Evolutionary conservation across 2,329 filamentous ascomycete species (phyloP), one percentile per base, ranked within the genome.

Genomic region (Fusarium paranaense): DNA sequence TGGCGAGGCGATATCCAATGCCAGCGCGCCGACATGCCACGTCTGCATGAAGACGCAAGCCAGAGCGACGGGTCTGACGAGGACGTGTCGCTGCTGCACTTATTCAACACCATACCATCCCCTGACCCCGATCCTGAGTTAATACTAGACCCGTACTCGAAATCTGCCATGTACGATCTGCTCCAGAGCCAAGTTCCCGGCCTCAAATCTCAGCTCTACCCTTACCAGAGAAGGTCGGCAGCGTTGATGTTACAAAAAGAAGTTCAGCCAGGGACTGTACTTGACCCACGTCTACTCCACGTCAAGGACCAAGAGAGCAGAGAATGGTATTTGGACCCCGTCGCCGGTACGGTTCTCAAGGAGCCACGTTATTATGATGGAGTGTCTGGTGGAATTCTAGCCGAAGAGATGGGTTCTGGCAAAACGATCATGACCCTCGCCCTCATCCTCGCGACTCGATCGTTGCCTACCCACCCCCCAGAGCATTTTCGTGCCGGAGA

Each of bases 341-440:
- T 92, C 52, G 88, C 90, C 18, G 89, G 90, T 0, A 85, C 86
- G 0, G 88, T 95, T 57, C 80, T 94, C 0, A 86, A 86, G 38
- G 89, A 93, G n/a, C 91, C 93, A 13, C 87, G 89, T 3, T 89
- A 90, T 67, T 98, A 96, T 75, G 94, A 97, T 52, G 88, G 90
- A 30, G 89, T 92, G 6, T 87, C 88, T 67, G 95, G 95, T 37
- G 96, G 95, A 4, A 93, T 96, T 16, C 84, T 95, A 16, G 93
- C 93, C 0, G 94, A 97, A 79, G 92, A 94, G 72, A 95, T 95
- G 93, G 93, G 92, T 7, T 84, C 89, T 0, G 95, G 96, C 0
- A 98, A 98, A 84, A 98, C 96, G 0, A 83, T 98, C 30, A 97
- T 98, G 13, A 96, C 93, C 72, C 84, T 98, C 20, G 87, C 92